These are phyloP conservation scores for Leccinum uliginosum DNA, from an alignment of 768 basidiomycete genomes.

Conservation along the genomic window DNA sequence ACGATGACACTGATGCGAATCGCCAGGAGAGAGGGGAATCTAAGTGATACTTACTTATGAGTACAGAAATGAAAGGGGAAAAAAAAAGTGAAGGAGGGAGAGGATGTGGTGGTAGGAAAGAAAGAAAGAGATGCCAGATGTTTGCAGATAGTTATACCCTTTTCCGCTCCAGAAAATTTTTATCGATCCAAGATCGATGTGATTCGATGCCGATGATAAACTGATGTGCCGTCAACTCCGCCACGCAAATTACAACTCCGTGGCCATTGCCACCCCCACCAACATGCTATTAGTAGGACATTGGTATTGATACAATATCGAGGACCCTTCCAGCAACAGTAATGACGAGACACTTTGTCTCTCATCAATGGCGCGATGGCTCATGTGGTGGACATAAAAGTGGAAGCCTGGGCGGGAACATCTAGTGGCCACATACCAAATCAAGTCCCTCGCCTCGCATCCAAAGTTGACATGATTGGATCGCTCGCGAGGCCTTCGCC, in stretches of 20 bases:
- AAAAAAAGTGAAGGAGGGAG: conserved; percentile 26
- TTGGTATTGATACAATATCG: conserved; percentile 11
- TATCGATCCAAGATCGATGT: conserved; percentile 64
- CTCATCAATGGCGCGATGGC: conserved; percentile 5
- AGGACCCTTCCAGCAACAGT: conserved; percentile 1
- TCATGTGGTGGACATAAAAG: conserved; percentile 12
- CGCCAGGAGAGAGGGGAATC: conserved; percentile 12
- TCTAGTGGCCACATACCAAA: conserved; percentile 11
- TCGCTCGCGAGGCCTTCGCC: conserved; percentile 1
- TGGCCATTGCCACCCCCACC: background rate
- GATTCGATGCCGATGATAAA: conserved; percentile 44
- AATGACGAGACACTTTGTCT: conserved; percentile 5
- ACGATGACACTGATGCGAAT: conserved; percentile 17
- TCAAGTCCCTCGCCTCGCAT: background rate
- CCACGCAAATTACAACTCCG: conserved; percentile 16
- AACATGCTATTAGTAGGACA: background rate
- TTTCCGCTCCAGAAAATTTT: conserved; percentile 48
- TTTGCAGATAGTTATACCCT: conserved; percentile 61
- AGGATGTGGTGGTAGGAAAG: conserved; percentile 35
- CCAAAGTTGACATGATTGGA: background rate
- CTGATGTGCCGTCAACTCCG: conserved; percentile 45
- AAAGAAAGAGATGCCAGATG: conserved; percentile 33
- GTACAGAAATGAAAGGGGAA: conserved; percentile 36
- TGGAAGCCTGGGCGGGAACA: conserved; percentile 4
- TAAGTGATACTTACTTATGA: conserved; percentile 38